Percentiles rank a stretch among this genome's conserved stretches.
Conservation (phyloP, 2,329 filamentous ascomycete genomes). For the Aspergillus brunneoviolaceus region DNA sequence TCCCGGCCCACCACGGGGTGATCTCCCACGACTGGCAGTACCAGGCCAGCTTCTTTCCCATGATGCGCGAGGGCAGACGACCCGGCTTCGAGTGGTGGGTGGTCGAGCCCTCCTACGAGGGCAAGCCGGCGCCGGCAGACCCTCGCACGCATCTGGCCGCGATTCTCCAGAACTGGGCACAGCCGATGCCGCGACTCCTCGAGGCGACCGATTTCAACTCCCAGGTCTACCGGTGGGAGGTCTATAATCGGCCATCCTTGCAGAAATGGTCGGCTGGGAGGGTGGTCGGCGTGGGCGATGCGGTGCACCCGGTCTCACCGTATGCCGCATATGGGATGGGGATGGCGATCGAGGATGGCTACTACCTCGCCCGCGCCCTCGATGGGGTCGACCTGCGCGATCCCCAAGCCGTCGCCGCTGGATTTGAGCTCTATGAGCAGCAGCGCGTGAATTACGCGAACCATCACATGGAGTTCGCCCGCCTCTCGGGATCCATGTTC, state of each 20-base stretch:
- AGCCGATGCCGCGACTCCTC: constrained; percentile 2
- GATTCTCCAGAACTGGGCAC: constrained; percentile 1
- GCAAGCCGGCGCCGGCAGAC: constrained; percentile 19
- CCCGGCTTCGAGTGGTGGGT: constrained; percentile 25
- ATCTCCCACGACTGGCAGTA: constrained; percentile 20
- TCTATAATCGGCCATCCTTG: constrained; percentile 5
- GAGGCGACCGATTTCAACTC: constrained; percentile 1
- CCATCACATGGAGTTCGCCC: constrained; percentile 7
- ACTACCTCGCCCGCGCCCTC: constrained; percentile 2
- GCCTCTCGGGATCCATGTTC: not conserved
- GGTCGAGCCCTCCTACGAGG: constrained; percentile 20
- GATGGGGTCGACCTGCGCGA: constrained; percentile 5
- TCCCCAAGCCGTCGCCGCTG: not conserved
- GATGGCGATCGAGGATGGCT: constrained; percentile 8
- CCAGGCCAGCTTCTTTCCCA: constrained; percentile 23
- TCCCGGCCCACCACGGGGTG: constrained; percentile 12
- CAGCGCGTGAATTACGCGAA: constrained; percentile 6
- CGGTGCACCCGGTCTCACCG: constrained; percentile 6
- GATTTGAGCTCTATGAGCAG: constrained; percentile 5
- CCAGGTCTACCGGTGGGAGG: constrained; percentile 8
- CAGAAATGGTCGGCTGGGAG: constrained; percentile 5
- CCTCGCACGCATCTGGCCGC: not conserved
- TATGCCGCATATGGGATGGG: constrained; percentile 11
- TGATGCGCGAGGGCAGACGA: constrained; percentile 20
- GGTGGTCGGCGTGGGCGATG: not conserved